Evolutionary conservation across 2,329 filamentous ascomycete genomes (phyloP).

Genomic region (Diaporthe capsici): DNA sequence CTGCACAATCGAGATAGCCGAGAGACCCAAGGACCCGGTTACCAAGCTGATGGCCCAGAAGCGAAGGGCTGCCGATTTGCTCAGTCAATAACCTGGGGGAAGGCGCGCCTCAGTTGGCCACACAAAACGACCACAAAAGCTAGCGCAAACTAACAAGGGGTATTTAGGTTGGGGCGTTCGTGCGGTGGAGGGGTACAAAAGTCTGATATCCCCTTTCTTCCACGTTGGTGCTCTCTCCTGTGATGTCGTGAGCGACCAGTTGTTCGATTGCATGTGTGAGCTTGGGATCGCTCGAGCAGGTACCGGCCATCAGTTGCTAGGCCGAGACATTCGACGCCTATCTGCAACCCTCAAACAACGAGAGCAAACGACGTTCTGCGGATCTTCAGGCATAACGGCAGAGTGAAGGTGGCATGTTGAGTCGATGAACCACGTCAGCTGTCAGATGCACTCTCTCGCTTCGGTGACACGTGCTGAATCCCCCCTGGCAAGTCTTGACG

Average conservation of each 20-base stretch:
- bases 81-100: not conserved
- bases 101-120: not conserved
- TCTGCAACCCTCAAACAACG: not conserved
- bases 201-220: not conserved
- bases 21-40: slow-evolving; percentile 20
- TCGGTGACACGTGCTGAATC: not conserved
- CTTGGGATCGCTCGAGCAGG: no score
- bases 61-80: not conserved
- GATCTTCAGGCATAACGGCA: not conserved
- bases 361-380: not conserved
- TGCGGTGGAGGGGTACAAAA: not conserved
- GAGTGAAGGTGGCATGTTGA: not conserved
- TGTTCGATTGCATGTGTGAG: not conserved
- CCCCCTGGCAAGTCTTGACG: not conserved
- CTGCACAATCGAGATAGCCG: slow-evolving; percentile 18
- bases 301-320: not conserved
- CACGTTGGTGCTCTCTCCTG: not conserved
- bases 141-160: no score
- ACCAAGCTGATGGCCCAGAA: not conserved
- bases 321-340: not conserved
- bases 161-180: not conserved
- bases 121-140: not conserved
- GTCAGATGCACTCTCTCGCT: not conserved
- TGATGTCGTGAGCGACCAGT: not conserved
- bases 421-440: not conserved